phyloP scores from a whole-genome alignment of 2,329 filamentous ascomycete genomes.

The Botrytis tulipae region DNA sequence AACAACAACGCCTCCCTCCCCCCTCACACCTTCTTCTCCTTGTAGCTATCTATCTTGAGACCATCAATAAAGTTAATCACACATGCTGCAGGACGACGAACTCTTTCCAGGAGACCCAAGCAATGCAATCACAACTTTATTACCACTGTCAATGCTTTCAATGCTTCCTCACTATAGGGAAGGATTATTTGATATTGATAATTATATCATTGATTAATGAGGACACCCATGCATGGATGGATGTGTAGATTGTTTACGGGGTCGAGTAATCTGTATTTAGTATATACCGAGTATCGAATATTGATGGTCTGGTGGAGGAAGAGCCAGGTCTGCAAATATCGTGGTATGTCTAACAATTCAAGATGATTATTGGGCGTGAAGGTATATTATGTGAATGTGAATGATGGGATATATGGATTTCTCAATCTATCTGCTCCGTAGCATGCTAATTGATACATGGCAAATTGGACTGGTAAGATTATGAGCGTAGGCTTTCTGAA shows the following conservation, averaged over 20 bases:
- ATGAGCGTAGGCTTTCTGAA: background rate
- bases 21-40: background rate
- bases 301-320: background rate
- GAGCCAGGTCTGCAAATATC: background rate
- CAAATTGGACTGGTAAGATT: background rate
- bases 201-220: background rate
- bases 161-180: background rate
- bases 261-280: background rate
- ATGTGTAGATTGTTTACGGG: background rate
- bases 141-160: background rate
- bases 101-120: background rate
- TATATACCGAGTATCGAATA: slow-evolving; percentile 1
- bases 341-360: background rate
- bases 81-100: background rate
- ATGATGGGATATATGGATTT: background rate
- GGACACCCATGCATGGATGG: background rate
- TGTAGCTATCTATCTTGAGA: background rate
- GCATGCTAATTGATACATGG: background rate
- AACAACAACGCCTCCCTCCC: background rate
- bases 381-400: background rate
- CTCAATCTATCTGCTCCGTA: background rate
- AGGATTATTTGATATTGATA: background rate
- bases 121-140: slow-evolving; percentile 3
- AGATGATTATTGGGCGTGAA: background rate
- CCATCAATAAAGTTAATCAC: background rate